Percentiles rank a stretch among this genome's conserved stretches.
Evolutionary conservation across 106 monocot species (phyloP).

Genomic region (Dendrobium officinale): DNA sequence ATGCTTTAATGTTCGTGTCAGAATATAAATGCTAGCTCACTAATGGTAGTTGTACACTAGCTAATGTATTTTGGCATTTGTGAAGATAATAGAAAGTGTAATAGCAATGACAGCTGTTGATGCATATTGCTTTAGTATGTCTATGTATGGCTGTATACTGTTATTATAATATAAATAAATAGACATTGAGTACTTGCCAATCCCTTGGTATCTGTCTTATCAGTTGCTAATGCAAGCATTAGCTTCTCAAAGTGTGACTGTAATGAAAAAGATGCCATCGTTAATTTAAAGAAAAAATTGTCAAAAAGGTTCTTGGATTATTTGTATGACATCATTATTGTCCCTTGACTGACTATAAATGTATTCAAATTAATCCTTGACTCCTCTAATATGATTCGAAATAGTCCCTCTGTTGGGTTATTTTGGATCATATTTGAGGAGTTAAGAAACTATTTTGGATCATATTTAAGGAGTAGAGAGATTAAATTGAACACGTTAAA

Average conservation of each 20-base stretch:
- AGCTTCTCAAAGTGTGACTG: not conserved
- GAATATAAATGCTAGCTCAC: not conserved
- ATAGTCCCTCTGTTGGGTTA: too few species aligned
- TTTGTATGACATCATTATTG: too few species aligned
- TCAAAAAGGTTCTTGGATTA: too few species aligned
- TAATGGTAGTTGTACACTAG: not conserved
- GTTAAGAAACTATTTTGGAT: too few species aligned
- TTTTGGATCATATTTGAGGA: too few species aligned
- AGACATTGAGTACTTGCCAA: not conserved
- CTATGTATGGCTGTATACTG: not conserved
- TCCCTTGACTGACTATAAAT: too few species aligned
- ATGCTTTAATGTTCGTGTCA: not conserved
- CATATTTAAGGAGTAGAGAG: too few species aligned
- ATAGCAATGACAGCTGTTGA: not conserved
- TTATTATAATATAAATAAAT: not conserved
- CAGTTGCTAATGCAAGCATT: not conserved
- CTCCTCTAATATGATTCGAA: too few species aligned
- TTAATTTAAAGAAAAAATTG: too few species aligned
- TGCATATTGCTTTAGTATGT: not conserved
- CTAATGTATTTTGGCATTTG: not conserved
- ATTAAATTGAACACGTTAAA: too few species aligned
- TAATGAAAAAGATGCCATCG: not conserved
- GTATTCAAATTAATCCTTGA: too few species aligned
- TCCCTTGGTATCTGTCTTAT: not conserved
- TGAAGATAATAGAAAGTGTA: not conserved